Evolutionary conservation across 345 rosid species (phyloP), one percentile per base, ranked within the genome.

Genomic region (Brassica carinata): DNA sequence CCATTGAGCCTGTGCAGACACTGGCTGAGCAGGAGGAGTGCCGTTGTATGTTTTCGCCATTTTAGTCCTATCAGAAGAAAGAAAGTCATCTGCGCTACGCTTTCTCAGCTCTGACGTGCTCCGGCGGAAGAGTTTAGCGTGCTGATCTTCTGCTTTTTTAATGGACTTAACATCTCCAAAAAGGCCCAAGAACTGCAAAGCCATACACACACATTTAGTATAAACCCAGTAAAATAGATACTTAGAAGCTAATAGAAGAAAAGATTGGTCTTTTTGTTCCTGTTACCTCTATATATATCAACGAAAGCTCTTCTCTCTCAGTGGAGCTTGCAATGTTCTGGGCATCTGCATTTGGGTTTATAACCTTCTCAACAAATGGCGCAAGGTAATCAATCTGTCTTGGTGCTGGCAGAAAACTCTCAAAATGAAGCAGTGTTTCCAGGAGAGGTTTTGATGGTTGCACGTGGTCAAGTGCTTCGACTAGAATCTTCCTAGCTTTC

Each of bases 221-320:
- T 45, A 71, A 10, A 75, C 43, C 51, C 73, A 71, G 73, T 30
- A 43, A 48, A 33, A 48, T 13, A 72, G 4, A 76, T 31, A 26
- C 5, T 76, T 29, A 23, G 13, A 58, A 77, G 48, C 69, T 5
- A 26, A 8, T 13, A 11, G 62, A 40, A 58, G 48, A 7, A 33
- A 53, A 23, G 26, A 27, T 19, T 40, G 73, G 17, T 29, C 59
- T 18, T 36, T 77, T 3, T 45, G 5, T 67, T 77, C 7, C 1
- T n/a, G 0, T 81, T 83, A 94, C 98, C 97, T 96, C 98, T 82
- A 94, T 79, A 87, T 86, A 94, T 75, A 94, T 89, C 79, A 89
- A 83, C 15, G 97, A 92, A 13, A 94, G 75, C 76, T 96, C 97
- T 84, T 96, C 99, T 81, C 90, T 90, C 78, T 96, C 99, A 18